phyloP scores from a whole-genome alignment of 2,329 filamentous ascomycete genomes.

The Metarhizium album region DNA sequence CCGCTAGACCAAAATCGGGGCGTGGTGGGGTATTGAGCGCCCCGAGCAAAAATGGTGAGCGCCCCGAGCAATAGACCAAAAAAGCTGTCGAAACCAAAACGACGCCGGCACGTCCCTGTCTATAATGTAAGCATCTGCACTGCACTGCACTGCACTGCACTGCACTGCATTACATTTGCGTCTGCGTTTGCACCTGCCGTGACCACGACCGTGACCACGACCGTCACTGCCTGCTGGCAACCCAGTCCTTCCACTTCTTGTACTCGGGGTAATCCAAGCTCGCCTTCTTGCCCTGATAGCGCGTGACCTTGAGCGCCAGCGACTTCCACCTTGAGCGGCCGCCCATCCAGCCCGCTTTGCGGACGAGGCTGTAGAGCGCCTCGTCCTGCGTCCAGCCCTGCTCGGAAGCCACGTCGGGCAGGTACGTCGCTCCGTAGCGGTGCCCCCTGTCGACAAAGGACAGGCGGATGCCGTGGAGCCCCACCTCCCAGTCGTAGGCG shows the following conservation, averaged over 20 bases:
- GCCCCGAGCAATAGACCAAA: too few relatives aligned
- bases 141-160: too few relatives aligned
- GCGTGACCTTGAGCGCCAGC: slow-evolving; percentile 65
- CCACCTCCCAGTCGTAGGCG: slow-evolving; percentile 76
- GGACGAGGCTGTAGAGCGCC: slow-evolving; percentile 78
- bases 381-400: slow-evolving; percentile 95
- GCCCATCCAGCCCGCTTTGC: slow-evolving; percentile 87
- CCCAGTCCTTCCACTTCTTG: slow-evolving; percentile 70
- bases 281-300: slow-evolving; percentile 79
- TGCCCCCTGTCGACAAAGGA: slow-evolving; percentile 65
- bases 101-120: not conserved
- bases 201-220: too few relatives aligned
- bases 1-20: too few relatives aligned
- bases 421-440: slow-evolving; percentile 76
- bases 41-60: too few relatives aligned
- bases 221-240: slow-evolving; percentile 17
- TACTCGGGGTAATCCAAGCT: slow-evolving; percentile 62
- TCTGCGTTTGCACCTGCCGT: not conserved
- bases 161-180: not conserved
- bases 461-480: slow-evolving; percentile 78
- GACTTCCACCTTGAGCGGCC: slow-evolving; percentile 70
- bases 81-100: not conserved
- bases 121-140: not conserved
- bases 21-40: too few relatives aligned
- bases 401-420: slow-evolving; percentile 83